A percentile compares a stretch with the other conserved stretches of the same genome.
These are phyloP conservation scores for Pleurotus eryngii DNA, from an alignment of 768 basidiomycete genomes.

Conservation along the genomic window DNA sequence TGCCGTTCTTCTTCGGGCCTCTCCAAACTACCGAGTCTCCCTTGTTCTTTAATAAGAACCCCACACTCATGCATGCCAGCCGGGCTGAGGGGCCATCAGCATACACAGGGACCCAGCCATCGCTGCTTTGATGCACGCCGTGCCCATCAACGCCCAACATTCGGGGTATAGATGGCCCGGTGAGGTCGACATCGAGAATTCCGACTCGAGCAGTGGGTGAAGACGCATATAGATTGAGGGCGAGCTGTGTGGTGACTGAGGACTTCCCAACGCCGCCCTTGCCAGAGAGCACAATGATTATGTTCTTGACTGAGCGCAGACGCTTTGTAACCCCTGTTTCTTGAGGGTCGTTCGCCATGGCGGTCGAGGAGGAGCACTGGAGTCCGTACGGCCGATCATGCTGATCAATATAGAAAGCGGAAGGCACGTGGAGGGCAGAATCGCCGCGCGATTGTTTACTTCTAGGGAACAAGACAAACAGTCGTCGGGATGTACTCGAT, in stretches of 20 bases:
- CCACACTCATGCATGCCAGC: conserved; percentile 94
- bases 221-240: conserved; percentile 76
- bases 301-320: conserved; percentile 69
- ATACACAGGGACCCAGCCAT: conserved; percentile 98
- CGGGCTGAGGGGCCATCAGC: conserved; percentile 75
- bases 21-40: conserved; percentile 97
- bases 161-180: conserved; percentile 91
- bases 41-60: conserved; percentile 86
- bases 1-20: conserved; percentile 97
- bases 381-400: neutral
- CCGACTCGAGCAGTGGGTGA: conserved; percentile 71
- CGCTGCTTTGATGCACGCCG: conserved; percentile 88
- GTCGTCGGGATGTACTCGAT: neutral
- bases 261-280: conserved; percentile 99
- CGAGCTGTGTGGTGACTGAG: conserved; percentile 90
- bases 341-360: conserved; percentile 17
- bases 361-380: neutral
- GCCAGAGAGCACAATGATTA: conserved; percentile 92
- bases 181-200: conserved; percentile 92
- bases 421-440: neutral
- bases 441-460: neutral
- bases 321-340: conserved; percentile 66
- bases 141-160: conserved; percentile 91
- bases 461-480: neutral
- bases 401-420: neutral